Base-by-base conservation (phyloP, 164 flowering plant genomes). In the Dillenia suffruticosa region DNA sequence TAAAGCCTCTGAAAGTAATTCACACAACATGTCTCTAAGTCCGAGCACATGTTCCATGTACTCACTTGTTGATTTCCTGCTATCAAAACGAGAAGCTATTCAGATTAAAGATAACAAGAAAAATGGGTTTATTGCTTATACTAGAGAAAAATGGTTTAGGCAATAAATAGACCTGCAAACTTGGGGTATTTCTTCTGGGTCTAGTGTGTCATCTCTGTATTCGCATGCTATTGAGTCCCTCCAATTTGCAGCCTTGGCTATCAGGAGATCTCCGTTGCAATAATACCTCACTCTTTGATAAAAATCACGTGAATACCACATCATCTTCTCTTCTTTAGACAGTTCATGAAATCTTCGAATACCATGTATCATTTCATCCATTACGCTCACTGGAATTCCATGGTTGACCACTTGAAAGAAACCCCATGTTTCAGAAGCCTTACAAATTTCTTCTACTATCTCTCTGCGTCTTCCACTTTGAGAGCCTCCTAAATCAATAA, bases 391-490 rank as follows among this genome's bases (percentile, higher is more conserved):
- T 0, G 72, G 58, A 15, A 75, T 56, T 17, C 76, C 73, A 54
- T 74, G 78, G 51, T 74, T 71, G 2, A 74, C 44, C 51, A 74
- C 24, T 48, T 68, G 78, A 53, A 74, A 74, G 26, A 70, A 67
- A 2, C 78, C 78, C 75, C 71, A 70, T 12, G 50, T 57, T 47
- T 54, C 63, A 0, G 60, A 51, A 8, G 72, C 78, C 8, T 16
- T 3, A 1, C 64, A 63, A 17, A 69, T 64, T 45, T 59, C 57
- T 0, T 59, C 59, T 0, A 68, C 59, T 11, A 63, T 53, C 47
- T 62, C 54, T 16, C 11, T 22, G 12, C 65, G 7, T 19, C 57
- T 19, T 0, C 54, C 56, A 16, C 46, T 12, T 12, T 53, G 64
- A 32, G 46, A 13, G 15, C 65, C 69, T n/a, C 44, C 51, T 2